Conservation (phyloP, 805 yeast species). For the Lipomyces spencermartinsiae region DNA sequence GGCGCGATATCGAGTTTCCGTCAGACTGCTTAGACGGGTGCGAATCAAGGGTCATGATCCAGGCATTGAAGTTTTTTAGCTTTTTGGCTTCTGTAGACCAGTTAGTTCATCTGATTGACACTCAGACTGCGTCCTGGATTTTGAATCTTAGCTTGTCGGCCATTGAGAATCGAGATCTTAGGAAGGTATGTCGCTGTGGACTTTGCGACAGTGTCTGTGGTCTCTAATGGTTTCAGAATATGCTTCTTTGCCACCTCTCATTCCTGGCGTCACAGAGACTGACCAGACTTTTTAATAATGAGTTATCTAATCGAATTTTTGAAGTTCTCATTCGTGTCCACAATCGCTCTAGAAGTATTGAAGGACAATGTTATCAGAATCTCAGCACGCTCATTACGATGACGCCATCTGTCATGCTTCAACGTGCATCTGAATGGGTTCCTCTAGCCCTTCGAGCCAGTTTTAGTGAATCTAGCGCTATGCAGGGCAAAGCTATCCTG, state of each 20-base stretch:
- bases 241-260: slow-evolving; percentile 20
- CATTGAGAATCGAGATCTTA: slow-evolving; percentile 17
- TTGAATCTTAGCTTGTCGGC: slow-evolving; percentile 13
- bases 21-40: slow-evolving; percentile 26
- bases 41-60: slow-evolving; percentile 28
- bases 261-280: slow-evolving; percentile 23
- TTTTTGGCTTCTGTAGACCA: slow-evolving; percentile 11
- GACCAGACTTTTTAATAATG: slow-evolving; percentile 22
- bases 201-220: neutral
- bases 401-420: slow-evolving; percentile 21
- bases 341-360: slow-evolving; percentile 22
- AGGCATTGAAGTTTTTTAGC: slow-evolving; percentile 28
- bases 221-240: slow-evolving; percentile 9
- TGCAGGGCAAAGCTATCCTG: slow-evolving; percentile 23
- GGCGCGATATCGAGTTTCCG: slow-evolving; percentile 32
- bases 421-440: slow-evolving; percentile 29
- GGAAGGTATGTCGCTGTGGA: slow-evolving; percentile 20
- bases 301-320: slow-evolving; percentile 18
- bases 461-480: slow-evolving; percentile 19
- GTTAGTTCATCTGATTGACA: slow-evolving; percentile 19
- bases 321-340: slow-evolving; percentile 11
- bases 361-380: slow-evolving; percentile 20
- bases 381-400: slow-evolving; percentile 20
- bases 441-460: slow-evolving; percentile 19
- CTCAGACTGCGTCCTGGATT: slow-evolving; percentile 22